Evolutionary conservation across 768 basidiomycete genomes (phyloP).

Genomic region (Leccinum pellstonianum): DNA sequence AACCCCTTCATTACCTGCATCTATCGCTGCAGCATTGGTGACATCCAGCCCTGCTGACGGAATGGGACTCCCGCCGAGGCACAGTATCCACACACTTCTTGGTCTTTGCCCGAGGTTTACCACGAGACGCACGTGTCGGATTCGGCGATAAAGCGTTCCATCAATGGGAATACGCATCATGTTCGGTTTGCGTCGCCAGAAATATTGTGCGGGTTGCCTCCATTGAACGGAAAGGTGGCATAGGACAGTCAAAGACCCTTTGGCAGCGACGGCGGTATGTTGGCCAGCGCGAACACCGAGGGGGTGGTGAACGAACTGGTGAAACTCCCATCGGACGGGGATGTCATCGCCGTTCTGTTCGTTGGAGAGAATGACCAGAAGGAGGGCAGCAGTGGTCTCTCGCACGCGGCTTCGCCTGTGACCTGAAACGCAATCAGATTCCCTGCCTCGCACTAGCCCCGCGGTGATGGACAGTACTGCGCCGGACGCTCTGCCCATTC

Average conservation of each 20-base stretch:
- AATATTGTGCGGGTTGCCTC: conserved; percentile 15
- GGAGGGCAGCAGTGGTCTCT: not conserved
- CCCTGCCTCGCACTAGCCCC: too few species aligned
- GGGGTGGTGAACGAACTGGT: not conserved
- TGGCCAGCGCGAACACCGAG: not conserved
- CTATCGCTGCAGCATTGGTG: too few species aligned
- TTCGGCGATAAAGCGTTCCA: conserved; percentile 12
- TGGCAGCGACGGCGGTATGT: not conserved
- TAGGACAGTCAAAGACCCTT: not conserved
- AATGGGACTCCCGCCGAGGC: too few species aligned
- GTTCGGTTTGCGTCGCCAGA: conserved; percentile 36
- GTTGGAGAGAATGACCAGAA: too few species aligned
- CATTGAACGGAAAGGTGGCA: conserved; percentile 6
- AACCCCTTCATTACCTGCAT: too few species aligned
- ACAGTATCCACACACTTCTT: too few species aligned
- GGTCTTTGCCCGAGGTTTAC: too few species aligned
- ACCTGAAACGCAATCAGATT: not conserved
- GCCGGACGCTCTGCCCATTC: not conserved
- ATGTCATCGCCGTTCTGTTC: conserved; percentile 24
- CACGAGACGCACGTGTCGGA: not conserved
- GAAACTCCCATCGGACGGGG: not conserved
- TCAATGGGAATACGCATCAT: conserved; percentile 17
- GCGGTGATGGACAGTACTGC: not conserved
- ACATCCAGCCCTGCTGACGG: too few species aligned
- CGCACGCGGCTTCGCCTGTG: not conserved